These are phyloP conservation scores for Penicillium arizonense DNA, from an alignment of 495 filamentous ascomycete genomes.

Conservation along the genomic window DNA sequence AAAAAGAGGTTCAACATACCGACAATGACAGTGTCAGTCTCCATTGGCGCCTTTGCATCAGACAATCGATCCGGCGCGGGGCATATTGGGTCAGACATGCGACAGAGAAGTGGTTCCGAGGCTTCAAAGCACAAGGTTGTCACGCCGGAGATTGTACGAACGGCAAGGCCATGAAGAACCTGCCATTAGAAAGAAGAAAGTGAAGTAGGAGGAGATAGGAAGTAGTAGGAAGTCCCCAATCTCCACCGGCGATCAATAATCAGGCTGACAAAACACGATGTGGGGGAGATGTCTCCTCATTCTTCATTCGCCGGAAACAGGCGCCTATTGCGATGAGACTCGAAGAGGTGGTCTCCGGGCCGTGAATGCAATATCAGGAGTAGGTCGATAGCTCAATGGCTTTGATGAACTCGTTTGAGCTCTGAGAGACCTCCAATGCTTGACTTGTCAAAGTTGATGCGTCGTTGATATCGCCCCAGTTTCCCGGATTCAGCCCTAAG, in stretches of 20 bases:
- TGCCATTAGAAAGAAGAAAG: conserved; percentile 7
- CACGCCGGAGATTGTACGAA: neutral
- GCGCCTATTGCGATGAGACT: neutral
- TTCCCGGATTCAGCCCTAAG: conserved; percentile 15
- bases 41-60: conserved; percentile 39
- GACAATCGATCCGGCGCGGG: conserved; percentile 27
- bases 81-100: conserved; percentile 35
- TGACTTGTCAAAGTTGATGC: no score
- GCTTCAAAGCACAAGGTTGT: conserved; percentile 9
- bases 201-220: conserved; percentile 4
- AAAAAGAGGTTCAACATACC: conserved; percentile 33
- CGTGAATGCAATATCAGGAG: neutral
- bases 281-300: conserved; percentile 7
- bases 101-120: conserved; percentile 7
- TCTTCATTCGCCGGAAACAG: conserved; percentile 1
- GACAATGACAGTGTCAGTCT: conserved; percentile 48
- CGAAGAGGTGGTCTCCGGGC: neutral
- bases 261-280: conserved; percentile 27
- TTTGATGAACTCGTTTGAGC: no score
- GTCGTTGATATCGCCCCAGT: neutral
- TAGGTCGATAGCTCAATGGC: no score
- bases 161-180: conserved; percentile 23
- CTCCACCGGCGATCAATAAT: conserved; percentile 20
- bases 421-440: no score
- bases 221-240: conserved; percentile 11